These are phyloP conservation scores for Sporobolomyces pararoseus DNA, from an alignment of 768 basidiomycete species.

Conservation along the genomic window DNA sequence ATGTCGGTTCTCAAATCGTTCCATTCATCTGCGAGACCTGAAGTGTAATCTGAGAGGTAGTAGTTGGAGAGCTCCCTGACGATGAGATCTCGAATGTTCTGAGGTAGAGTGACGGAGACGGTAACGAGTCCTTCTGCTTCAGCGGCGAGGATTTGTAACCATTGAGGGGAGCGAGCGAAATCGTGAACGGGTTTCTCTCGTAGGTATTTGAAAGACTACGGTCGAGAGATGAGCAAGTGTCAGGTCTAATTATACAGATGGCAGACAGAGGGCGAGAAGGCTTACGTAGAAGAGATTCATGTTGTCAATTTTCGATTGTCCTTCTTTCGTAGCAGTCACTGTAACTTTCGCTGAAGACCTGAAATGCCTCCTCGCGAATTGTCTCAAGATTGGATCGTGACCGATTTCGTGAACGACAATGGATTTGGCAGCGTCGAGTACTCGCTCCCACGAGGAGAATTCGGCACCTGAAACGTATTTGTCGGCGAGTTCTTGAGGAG, in stretches of 20 bases:
- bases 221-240: not conserved
- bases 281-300: constrained; percentile 54
- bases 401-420: constrained; percentile 85
- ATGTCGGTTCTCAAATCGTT: constrained; percentile 77
- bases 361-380: constrained; percentile 70
- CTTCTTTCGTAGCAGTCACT: constrained; percentile 81
- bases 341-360: constrained; percentile 69
- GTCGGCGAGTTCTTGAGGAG: constrained; percentile 76
- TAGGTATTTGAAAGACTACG: constrained; percentile 91
- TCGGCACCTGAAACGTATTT: constrained; percentile 58
- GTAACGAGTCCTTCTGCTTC: constrained; percentile 84
- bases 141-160: constrained; percentile 83
- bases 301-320: constrained; percentile 56
- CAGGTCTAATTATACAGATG: constrained; percentile 18
- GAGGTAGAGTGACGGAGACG: constrained; percentile 65
- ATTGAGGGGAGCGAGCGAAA: constrained; percentile 57
- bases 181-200: constrained; percentile 67
- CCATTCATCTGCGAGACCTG: constrained; percentile 82
- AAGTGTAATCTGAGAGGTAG: constrained; percentile 77
- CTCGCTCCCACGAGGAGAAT: constrained; percentile 17
- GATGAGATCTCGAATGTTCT: constrained; percentile 62
- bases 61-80: constrained; percentile 73
- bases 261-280: constrained; percentile 47
- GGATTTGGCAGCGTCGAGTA: constrained; percentile 52
- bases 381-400: constrained; percentile 82